Percentiles rank a stretch among this genome's conserved stretches.
phyloP scores from a whole-genome alignment of 768 basidiomycete species.

The Lentinus tigrinus region DNA sequence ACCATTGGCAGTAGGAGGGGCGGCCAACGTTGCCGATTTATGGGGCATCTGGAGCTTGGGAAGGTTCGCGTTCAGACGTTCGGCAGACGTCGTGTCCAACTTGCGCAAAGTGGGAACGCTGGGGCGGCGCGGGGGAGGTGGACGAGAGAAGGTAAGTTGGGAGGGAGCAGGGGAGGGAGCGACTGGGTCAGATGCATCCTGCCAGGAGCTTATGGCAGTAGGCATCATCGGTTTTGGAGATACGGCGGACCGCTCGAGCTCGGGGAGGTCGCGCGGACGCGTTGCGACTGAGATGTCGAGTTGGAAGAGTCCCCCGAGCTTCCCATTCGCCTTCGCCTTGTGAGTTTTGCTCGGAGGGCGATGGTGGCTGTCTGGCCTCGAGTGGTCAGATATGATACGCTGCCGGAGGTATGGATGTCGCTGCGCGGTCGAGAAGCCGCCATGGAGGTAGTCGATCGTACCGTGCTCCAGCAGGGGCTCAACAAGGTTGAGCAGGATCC shows the following conservation, averaged over 20 bases:
- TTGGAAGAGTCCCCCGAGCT: conserved; percentile 55
- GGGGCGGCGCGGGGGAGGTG: conserved; percentile 54
- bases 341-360: conserved; percentile 4
- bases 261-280: conserved; percentile 50
- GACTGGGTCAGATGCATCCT: conserved; percentile 38
- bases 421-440: conserved; percentile 65
- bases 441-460: conserved; percentile 65
- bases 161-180: conserved; percentile 70
- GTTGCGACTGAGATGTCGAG: conserved; percentile 59
- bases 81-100: conserved; percentile 60
- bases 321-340: conserved; percentile 20
- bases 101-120: conserved; percentile 62
- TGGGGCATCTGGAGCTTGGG: conserved; percentile 61
- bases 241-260: conserved; percentile 50
- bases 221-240: conserved; percentile 62
- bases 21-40: conserved; percentile 57
- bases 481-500: conserved; percentile 69
- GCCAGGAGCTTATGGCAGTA: conserved; percentile 38
- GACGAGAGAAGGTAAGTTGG: conserved; percentile 50
- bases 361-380: background rate
- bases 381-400: conserved; percentile 34
- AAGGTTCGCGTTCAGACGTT: conserved; percentile 44
- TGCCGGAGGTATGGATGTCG: conserved; percentile 55
- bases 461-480: conserved; percentile 55
- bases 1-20: conserved; percentile 24